Base-by-base conservation (phyloP, 352 stramenopile species). In the Pythium grandisporangium region DNA sequence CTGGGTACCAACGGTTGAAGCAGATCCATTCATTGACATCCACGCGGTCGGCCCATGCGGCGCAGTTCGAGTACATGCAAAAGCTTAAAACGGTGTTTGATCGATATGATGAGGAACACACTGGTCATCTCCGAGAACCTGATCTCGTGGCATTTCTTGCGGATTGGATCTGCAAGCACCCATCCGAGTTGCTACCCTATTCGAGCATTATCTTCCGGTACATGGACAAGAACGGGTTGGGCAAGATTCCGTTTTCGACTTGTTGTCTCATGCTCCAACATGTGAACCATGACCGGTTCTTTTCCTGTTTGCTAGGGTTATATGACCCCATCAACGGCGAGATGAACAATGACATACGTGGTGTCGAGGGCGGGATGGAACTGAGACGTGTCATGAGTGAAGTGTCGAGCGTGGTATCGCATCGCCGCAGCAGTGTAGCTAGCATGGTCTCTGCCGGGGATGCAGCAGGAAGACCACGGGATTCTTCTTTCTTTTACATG, bases 221-320 rank as follows among this genome's bases (percentile, higher is more conserved):
- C 52, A 90, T 93, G 80, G 80, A 93, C 59, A 93, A 93, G 52
- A 87, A 79, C 47, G 63, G 73, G 13, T 40, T 93, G 17, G 80
- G 80, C 30, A 70, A 75, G 17, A 71, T 93, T 27, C 76, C 74
- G 3, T 93, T 93, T 30, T 70, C 80, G 25, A 90, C 80, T 17
- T 89, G 75, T 46, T 93, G 76, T 37, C 61, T 93, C 19, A 88
- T 93, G 70, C 76, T 93, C 35, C 76, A 90, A 50, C 80, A 93
- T 42, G 80, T 90, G 33, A 84, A 93, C 54, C 80, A 90, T 48
- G 80, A 93, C 45, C 80, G 80, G 2, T 93, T 93, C 55, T 88
- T 93, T 51, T 90, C 77, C 22, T 88, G 76, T 47, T 46, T 93
- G 12, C 45, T 93, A 25, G 80, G 80, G 2, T 58, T 93, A 12